Evolutionary conservation across 225 moss, liverwort and hornwort species (phyloP).

Genomic region (Pseudisothecium myosuroides): DNA sequence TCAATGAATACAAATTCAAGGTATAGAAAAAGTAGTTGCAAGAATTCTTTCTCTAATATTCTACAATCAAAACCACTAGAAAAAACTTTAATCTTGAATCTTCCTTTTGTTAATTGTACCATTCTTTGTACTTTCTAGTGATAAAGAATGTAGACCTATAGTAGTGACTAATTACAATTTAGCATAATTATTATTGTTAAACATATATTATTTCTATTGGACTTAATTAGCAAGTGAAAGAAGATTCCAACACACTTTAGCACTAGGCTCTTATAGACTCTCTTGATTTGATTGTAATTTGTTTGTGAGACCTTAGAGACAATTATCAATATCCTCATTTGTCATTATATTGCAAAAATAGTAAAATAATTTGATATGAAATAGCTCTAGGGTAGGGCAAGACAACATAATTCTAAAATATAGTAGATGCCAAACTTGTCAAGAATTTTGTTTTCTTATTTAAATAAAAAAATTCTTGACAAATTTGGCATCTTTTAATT

Average conservation of each 20-base stretch:
- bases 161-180: not conserved
- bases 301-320: not conserved
- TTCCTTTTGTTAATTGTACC: not conserved
- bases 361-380: not conserved
- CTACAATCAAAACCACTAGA: fast-evolving
- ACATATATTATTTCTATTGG: not conserved
- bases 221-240: not conserved
- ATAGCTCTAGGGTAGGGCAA: fast-evolving
- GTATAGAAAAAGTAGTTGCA: not conserved
- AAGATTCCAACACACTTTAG: not conserved
- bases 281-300: not conserved
- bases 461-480: too few species aligned
- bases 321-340: not conserved
- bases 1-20: not conserved
- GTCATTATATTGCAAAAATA: too few species aligned
- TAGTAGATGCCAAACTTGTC: not conserved
- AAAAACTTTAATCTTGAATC: fast-evolving
- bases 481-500: not conserved
- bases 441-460: too few species aligned
- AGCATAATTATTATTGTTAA: not conserved
- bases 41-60: not conserved
- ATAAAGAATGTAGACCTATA: too few species aligned
- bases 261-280: too few species aligned
- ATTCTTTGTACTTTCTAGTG: not conserved
- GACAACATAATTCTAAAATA: not conserved